These are phyloP conservation scores for Arabidopsis thaliana DNA, from an alignment of 345 rosid genomes.

Conservation along the genomic window TAIR10.1 NC_003076.8:18462501-18463000, in stretches of 20 bases:
- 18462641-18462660: not conserved
- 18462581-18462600: not conserved
- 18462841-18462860: not conserved
- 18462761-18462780: not conserved
- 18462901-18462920: slow-evolving; percentile 4
- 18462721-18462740: not conserved
- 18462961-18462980: not conserved
- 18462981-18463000: slow-evolving; percentile 17
- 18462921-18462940: not conserved
- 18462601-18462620: slow-evolving; percentile 10
- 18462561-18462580: not conserved
- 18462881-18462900: slow-evolving; percentile 5
- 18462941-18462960: not conserved
- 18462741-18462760: not conserved
- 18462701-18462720: not conserved
- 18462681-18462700: slow-evolving; percentile 2
- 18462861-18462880: not conserved
- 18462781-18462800: slow-evolving; percentile 14
- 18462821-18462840: not conserved
- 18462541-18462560: slow-evolving; percentile 21
- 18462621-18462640: not conserved
- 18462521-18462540: slow-evolving; percentile 31
- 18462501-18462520: slow-evolving; percentile 4
- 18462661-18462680: slow-evolving; percentile 4
- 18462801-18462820: not conserved